These are phyloP conservation scores for Hammondia hammondi DNA, from an alignment of 169 alveolate species.

Conservation along the genomic window DNA sequence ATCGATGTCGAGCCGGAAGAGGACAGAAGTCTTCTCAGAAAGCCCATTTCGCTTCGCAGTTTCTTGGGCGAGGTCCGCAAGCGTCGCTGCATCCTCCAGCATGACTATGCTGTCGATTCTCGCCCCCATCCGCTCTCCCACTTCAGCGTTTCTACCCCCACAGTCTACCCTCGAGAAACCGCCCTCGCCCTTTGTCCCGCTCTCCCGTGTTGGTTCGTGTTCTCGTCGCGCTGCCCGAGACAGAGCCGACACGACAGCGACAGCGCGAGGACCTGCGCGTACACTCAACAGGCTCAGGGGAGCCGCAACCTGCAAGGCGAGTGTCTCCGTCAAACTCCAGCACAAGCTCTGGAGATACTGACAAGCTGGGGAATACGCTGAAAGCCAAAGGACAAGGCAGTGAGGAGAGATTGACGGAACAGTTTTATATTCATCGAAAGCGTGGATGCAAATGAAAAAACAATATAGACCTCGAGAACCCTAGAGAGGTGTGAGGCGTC, in stretches of 20 bases:
- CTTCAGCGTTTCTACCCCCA: neutral
- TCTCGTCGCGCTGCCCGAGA: neutral
- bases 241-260: neutral
- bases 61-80: constrained; percentile 19
- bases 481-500: too few species aligned
- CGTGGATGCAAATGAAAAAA: too few species aligned
- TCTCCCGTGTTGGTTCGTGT: neutral
- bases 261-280: constrained; percentile 28
- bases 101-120: constrained; percentile 26
- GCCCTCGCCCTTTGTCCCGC: neutral
- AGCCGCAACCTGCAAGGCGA: neutral
- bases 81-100: constrained; percentile 45
- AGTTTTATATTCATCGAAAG: neutral
- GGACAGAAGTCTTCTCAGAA: neutral
- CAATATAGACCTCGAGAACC: neutral
- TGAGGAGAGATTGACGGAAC: neutral
- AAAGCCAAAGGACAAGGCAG: neutral
- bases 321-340: neutral
- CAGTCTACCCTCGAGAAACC: neutral
- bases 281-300: constrained; percentile 16
- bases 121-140: neutral
- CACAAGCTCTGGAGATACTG: neutral
- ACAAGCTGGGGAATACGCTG: constrained; percentile 25
- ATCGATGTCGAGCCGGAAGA: neutral
- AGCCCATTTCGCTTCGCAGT: constrained; percentile 32